These are phyloP conservation scores for Blastobotrys terrestris DNA, from an alignment of 805 yeast species.

Conservation along the genomic window DNA sequence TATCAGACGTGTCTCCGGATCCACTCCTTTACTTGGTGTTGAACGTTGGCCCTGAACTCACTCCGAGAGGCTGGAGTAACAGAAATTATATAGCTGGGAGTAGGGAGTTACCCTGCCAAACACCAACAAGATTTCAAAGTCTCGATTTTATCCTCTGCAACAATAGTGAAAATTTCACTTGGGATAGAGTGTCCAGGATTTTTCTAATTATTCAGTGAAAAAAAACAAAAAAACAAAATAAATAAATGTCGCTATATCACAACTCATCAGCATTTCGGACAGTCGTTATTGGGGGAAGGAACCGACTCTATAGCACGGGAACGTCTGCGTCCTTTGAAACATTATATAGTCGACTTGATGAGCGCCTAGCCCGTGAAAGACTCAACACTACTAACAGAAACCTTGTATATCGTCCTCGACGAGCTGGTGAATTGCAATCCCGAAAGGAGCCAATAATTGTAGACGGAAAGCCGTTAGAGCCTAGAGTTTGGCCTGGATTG, in stretches of 20 bases:
- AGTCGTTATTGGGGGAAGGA: not conserved
- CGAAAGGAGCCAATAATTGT: conserved; percentile 13
- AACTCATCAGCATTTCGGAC: not conserved
- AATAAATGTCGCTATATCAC: not conserved
- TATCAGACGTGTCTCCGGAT: too few relatives aligned
- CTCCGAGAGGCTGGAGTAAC: too few relatives aligned
- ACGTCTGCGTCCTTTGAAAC: not conserved
- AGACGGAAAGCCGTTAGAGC: conserved; percentile 19
- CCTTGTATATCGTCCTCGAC: conserved; percentile 25
- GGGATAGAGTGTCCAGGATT: too few relatives aligned
- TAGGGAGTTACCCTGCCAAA: not conserved
- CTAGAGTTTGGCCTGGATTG: conserved; percentile 22
- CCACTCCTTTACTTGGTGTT: too few relatives aligned
- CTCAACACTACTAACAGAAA: conserved; percentile 8
- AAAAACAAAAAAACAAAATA: too few relatives aligned
- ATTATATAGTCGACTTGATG: not conserved
- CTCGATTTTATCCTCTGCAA: not conserved
- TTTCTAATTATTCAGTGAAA: too few relatives aligned
- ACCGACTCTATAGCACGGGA: not conserved
- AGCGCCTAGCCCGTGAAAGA: not conserved
- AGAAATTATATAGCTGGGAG: too few relatives aligned
- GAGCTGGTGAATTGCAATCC: conserved; percentile 16
- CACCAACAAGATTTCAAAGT: not conserved
- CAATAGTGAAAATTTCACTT: not conserved
- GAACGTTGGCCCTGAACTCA: too few relatives aligned